These are phyloP conservation scores for Trichomonas tenax DNA, from an alignment of 208 protist genomes.

Conservation along the genomic window DNA sequence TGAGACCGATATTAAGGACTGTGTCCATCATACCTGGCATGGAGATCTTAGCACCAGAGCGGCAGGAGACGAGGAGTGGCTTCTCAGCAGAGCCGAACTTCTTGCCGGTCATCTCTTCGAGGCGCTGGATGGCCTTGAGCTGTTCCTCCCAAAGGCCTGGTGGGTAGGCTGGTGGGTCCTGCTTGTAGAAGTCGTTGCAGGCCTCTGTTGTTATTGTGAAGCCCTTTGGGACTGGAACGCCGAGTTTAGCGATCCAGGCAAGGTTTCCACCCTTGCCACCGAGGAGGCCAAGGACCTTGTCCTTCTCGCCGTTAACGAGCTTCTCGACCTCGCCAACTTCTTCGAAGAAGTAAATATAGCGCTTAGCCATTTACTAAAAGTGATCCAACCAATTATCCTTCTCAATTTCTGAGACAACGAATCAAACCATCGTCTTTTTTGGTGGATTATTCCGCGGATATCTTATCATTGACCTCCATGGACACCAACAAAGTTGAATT, in stretches of 20 bases:
- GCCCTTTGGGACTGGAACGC: conserved; percentile 11
- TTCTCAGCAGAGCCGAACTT: neutral
- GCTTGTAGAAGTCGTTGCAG: neutral
- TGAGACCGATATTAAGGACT: neutral
- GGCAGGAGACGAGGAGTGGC: neutral
- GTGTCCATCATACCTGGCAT: conserved; percentile 17
- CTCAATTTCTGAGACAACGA: too few relatives aligned
- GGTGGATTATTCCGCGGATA: too few relatives aligned
- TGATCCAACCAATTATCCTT: too few relatives aligned
- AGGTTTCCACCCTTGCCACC: conserved; percentile 2
- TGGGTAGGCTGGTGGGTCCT: neutral
- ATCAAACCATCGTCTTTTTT: too few relatives aligned
- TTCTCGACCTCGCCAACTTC: neutral
- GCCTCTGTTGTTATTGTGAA: conserved; percentile 4
- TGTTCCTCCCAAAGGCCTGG: neutral
- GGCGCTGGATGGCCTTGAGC: neutral
- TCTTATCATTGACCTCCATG: too few relatives aligned
- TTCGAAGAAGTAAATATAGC: neutral
- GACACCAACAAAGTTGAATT: too few relatives aligned
- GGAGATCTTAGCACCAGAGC: neutral
- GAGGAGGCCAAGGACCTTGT: neutral
- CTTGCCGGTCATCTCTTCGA: neutral
- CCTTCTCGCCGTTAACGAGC: neutral
- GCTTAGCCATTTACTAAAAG: neutral
- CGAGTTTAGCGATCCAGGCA: neutral